Evolutionary conservation across 2,329 filamentous ascomycete species (phyloP).

Genomic region (Venturia carpophila): DNA sequence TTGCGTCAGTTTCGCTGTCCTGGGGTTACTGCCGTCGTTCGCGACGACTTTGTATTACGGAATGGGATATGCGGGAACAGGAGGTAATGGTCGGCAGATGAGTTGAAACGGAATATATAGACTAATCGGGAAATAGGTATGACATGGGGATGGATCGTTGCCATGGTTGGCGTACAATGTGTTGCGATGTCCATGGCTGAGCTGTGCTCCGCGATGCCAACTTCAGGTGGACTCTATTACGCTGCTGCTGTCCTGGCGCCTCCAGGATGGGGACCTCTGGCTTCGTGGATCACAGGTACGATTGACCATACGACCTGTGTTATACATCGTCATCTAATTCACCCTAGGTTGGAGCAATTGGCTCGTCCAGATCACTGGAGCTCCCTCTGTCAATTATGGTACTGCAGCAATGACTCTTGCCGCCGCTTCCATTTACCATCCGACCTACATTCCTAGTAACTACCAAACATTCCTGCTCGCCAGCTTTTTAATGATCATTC

Average conservation of each 20-base stretch:
- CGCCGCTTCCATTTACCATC: constrained; percentile 59
- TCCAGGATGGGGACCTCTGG: constrained; percentile 56
- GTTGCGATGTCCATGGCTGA: constrained; percentile 60
- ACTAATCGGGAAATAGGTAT: constrained; percentile 42
- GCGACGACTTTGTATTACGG: constrained; percentile 66
- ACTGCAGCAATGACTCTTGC: constrained; percentile 64
- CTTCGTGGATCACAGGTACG: constrained; percentile 51
- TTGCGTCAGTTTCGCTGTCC: constrained; percentile 64
- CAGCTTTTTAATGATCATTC: constrained; percentile 58
- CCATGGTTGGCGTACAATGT: constrained; percentile 64
- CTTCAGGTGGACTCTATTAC: constrained; percentile 65
- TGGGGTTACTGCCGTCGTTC: constrained; percentile 63
- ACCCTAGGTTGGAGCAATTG: constrained; percentile 57
- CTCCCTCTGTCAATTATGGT: constrained; percentile 60
- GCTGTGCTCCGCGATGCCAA: constrained; percentile 65
- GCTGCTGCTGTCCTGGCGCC: constrained; percentile 64
- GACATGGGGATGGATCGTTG: constrained; percentile 70
- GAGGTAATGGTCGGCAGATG: constrained; percentile 26
- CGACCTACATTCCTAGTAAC: constrained; percentile 53
- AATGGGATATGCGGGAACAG: constrained; percentile 43
- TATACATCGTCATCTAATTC: not conserved
- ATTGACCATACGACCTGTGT: not conserved
- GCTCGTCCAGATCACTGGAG: constrained; percentile 58
- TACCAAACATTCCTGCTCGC: constrained; percentile 65
- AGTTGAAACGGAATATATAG: not conserved